These are phyloP conservation scores for Pythium chondricola DNA, from an alignment of 352 stramenopile genomes.

Conservation along the genomic window DNA sequence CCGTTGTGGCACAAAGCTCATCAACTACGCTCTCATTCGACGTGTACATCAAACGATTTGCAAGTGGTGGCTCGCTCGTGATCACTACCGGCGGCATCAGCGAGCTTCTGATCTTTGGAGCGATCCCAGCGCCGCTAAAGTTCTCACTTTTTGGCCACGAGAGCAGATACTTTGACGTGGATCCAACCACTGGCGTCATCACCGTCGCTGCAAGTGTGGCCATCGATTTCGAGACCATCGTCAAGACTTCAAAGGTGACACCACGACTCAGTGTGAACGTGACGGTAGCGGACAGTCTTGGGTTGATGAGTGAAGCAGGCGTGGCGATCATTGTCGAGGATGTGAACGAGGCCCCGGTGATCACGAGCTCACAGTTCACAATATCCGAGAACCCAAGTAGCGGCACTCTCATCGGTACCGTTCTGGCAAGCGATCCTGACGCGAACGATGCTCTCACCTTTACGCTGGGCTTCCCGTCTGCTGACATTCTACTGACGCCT, in stretches of 20 bases:
- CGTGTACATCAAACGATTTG: slow-evolving; percentile 16
- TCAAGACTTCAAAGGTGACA: slow-evolving; percentile 2
- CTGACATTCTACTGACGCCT: slow-evolving; percentile 28
- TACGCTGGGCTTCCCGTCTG: slow-evolving; percentile 22
- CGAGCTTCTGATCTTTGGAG: slow-evolving; percentile 15
- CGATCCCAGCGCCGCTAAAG: slow-evolving; percentile 6
- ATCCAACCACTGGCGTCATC: slow-evolving; percentile 15
- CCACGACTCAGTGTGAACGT: slow-evolving; percentile 15
- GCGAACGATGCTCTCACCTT: slow-evolving; percentile 23
- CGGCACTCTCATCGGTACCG: slow-evolving; percentile 35
- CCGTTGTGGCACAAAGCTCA: slow-evolving; percentile 12
- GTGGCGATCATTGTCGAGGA: slow-evolving; percentile 42
- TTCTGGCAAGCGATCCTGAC: slow-evolving; percentile 33
- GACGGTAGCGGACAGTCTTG: slow-evolving; percentile 27
- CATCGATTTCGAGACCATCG: slow-evolving; percentile 37
- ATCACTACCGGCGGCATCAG: slow-evolving; percentile 1
- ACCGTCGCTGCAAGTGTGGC: slow-evolving; percentile 6
- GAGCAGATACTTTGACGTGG: slow-evolving; percentile 12
- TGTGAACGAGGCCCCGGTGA: slow-evolving; percentile 36
- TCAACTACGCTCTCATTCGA: slow-evolving; percentile 9
- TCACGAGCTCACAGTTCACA: slow-evolving; percentile 27
- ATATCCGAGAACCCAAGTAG: slow-evolving; percentile 37
- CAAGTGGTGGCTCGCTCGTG: neutral
- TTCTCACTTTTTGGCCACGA: slow-evolving; percentile 9
- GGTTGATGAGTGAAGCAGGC: slow-evolving; percentile 28